Conservation (phyloP, 2,329 filamentous ascomycete genomes). For the Cladosporium sp. region DNA sequence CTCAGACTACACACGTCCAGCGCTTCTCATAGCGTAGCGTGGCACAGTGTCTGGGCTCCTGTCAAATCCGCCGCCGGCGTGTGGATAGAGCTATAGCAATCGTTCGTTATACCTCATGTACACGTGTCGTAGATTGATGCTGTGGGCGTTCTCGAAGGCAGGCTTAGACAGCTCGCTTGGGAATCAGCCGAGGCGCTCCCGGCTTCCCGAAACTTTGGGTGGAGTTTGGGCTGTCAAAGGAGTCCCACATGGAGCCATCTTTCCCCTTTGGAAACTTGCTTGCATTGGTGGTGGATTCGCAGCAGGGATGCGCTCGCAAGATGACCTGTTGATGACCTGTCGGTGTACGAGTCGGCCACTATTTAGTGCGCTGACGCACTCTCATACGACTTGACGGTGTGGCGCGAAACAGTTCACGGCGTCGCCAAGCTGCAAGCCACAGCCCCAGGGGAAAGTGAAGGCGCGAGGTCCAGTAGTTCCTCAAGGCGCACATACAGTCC, state of each 20-base stretch:
- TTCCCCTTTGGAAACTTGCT: not conserved
- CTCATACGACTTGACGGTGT: too few species aligned
- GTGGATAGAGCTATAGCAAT: not conserved
- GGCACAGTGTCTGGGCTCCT: not conserved
- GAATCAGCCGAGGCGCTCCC: not conserved
- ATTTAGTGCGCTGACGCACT: too few species aligned
- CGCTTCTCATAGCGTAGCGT: not conserved
- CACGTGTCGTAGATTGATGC: constrained; percentile 6
- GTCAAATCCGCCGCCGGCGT: not conserved
- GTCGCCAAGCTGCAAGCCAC: too few species aligned
- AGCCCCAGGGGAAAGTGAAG: too few species aligned
- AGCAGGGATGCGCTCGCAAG: not conserved
- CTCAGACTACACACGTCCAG: too few species aligned
- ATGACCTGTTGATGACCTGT: not conserved
- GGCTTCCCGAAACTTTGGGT: not conserved
- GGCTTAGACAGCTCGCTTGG: not conserved
- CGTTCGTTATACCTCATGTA: not conserved
- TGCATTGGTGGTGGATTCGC: not conserved
- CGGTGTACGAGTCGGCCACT: not conserved
- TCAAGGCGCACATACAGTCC: too few species aligned
- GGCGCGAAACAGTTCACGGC: too few species aligned
- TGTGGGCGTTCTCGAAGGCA: constrained; percentile 5
- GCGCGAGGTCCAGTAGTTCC: too few species aligned
- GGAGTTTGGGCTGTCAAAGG: not conserved
- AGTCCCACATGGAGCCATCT: not conserved